A percentile compares a stretch with the other conserved stretches of the same genome.
phyloP scores from a whole-genome alignment of 129 eudicot genomes.

The Centaurea solstitialis region DNA sequence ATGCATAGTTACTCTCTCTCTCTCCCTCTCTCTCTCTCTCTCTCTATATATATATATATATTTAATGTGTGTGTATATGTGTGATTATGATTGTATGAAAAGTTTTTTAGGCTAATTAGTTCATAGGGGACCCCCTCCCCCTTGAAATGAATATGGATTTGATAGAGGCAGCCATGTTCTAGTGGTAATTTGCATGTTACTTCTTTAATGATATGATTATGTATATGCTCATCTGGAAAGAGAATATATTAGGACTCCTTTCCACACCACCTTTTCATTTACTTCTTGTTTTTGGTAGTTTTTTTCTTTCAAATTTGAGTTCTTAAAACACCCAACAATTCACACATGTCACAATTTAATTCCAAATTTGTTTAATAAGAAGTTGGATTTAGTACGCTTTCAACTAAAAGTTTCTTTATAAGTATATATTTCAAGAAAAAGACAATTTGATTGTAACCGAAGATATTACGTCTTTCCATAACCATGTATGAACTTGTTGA shows the following conservation, averaged over 20 bases:
- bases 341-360: too few relatives aligned
- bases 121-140: slow-evolving; percentile 25
- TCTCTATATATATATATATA: not conserved
- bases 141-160: slow-evolving; percentile 21
- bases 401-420: not conserved
- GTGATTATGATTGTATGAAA: not conserved
- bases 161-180: slow-evolving; percentile 36
- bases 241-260: slow-evolving; percentile 12
- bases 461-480: not conserved
- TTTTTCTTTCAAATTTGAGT: not conserved
- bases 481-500: not conserved
- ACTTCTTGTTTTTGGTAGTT: not conserved
- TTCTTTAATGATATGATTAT: slow-evolving; percentile 30
- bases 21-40: not conserved
- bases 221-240: slow-evolving; percentile 24
- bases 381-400: not conserved
- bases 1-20: too few relatives aligned
- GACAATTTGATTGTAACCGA: not conserved
- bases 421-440: too few relatives aligned
- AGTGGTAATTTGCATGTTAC: slow-evolving; percentile 31
- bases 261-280: too few relatives aligned
- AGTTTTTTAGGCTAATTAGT: not conserved
- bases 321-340: not conserved
- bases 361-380: not conserved
- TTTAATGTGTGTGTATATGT: not conserved